These are phyloP conservation scores for Cladorrhinum sp. DNA, from an alignment of 2,329 filamentous ascomycete genomes.

Conservation along the genomic window DNA sequence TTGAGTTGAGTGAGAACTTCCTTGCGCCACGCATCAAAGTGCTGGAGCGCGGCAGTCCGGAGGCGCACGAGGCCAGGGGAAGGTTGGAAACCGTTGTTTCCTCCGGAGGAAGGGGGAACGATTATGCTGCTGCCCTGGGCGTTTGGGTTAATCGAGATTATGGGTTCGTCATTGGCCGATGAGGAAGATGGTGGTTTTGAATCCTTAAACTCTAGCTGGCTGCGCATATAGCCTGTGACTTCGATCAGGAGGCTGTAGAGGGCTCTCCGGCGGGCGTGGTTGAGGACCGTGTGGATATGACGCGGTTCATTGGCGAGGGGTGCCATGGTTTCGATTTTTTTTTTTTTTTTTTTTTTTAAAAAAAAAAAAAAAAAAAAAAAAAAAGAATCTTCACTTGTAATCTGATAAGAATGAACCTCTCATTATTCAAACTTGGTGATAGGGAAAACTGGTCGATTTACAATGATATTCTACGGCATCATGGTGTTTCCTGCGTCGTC, in stretches of 20 bases:
- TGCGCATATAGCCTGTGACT: constrained; percentile 53
- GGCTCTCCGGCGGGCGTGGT: constrained; percentile 49
- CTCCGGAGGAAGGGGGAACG: constrained; percentile 13
- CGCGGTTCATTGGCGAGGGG: constrained; percentile 54
- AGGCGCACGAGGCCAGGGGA: constrained; percentile 36
- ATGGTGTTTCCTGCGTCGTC: no score
- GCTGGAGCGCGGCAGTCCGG: constrained; percentile 55
- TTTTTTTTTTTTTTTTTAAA: no score
- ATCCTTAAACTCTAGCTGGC: constrained; percentile 45
- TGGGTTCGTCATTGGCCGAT: constrained; percentile 18
- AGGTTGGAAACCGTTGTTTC: constrained; percentile 18
- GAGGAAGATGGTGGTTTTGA: constrained; percentile 24
- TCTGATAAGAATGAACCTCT: no score
- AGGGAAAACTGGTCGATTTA: no score
- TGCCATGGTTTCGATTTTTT: constrained; percentile 47
- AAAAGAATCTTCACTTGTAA: no score
- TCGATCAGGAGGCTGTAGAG: constrained; percentile 50
- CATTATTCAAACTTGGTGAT: no score
- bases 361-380: no score
- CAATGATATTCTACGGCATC: no score
- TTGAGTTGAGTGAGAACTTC: constrained; percentile 67
- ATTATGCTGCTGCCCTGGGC: constrained; percentile 16
- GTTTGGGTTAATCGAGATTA: constrained; percentile 23
- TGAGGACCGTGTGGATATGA: constrained; percentile 53
- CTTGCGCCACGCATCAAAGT: constrained; percentile 76